Conservation (phyloP, 805 yeast species). For the Hagleromyces aurorensis region DNA sequence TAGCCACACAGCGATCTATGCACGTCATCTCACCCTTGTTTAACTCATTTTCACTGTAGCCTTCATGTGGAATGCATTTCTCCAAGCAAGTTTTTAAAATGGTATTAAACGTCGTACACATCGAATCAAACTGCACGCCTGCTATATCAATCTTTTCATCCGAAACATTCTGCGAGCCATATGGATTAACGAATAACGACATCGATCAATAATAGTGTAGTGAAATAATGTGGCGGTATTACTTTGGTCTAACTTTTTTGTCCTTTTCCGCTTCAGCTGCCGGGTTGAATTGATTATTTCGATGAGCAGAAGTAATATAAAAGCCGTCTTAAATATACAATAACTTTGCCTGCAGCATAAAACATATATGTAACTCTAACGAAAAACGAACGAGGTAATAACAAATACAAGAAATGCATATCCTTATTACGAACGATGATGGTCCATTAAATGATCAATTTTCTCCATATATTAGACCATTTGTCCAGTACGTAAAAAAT, state of each 20-base stretch:
- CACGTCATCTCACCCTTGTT: constrained; percentile 80
- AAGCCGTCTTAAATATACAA: no score
- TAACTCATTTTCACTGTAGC: constrained; percentile 77
- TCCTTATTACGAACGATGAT: constrained; percentile 80
- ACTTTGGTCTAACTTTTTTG: background rate
- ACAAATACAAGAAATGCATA: constrained; percentile 34
- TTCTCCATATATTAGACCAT: constrained; percentile 79
- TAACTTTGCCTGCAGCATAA: no score
- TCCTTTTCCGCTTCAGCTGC: no score
- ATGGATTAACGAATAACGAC: constrained; percentile 53
- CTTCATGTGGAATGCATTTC: constrained; percentile 74
- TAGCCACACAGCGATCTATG: constrained; percentile 77
- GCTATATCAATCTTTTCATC: constrained; percentile 57
- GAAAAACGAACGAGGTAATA: background rate
- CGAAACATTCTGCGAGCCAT: constrained; percentile 44
- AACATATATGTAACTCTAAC: constrained; percentile 3
- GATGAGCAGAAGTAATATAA: no score
- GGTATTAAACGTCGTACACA: constrained; percentile 45
- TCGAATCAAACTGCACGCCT: constrained; percentile 59
- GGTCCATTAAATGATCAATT: constrained; percentile 79
- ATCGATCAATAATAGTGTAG: no score
- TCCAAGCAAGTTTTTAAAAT: constrained; percentile 54
- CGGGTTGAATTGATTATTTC: no score
- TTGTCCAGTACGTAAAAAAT: constrained; percentile 59
- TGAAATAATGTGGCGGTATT: background rate